These are phyloP conservation scores for Kodamaea ohmeri DNA, from an alignment of 1,139 yeast genomes.

Conservation along the genomic window DNA sequence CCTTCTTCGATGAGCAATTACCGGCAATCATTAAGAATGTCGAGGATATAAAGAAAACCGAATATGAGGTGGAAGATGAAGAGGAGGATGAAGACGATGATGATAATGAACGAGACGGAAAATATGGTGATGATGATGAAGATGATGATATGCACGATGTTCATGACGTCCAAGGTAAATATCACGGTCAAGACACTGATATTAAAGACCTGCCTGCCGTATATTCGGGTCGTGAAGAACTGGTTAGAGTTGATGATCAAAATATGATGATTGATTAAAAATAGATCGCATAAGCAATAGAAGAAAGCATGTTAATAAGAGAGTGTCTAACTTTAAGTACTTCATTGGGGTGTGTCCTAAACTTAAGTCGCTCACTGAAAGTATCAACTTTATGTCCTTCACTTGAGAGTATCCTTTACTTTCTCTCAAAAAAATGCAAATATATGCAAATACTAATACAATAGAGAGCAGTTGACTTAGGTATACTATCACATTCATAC, in stretches of 20 bases:
- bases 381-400: too few relatives aligned
- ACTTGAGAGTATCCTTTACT: too few relatives aligned
- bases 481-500: too few relatives aligned
- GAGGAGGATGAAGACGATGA: slow-evolving; percentile 12
- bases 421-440: too few relatives aligned
- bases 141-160: slow-evolving; percentile 1
- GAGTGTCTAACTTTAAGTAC: too few relatives aligned
- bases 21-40: slow-evolving; percentile 30
- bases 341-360: too few relatives aligned
- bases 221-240: not conserved
- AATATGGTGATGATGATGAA: slow-evolving; percentile 11
- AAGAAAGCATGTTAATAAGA: too few relatives aligned
- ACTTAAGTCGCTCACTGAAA: too few relatives aligned
- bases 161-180: not conserved
- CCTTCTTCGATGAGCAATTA: slow-evolving; percentile 36
- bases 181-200: too few relatives aligned
- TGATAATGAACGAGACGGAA: slow-evolving; percentile 10
- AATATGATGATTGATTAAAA: not conserved
- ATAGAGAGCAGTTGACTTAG: too few relatives aligned
- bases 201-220: not conserved
- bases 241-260: not conserved
- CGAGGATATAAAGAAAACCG: slow-evolving; percentile 27
- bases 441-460: too few relatives aligned
- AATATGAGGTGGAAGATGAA: slow-evolving; percentile 21
- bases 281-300: too few relatives aligned